Conservation (phyloP, 164 flowering plant genomes). For the Cinnamomum chago region DNA sequence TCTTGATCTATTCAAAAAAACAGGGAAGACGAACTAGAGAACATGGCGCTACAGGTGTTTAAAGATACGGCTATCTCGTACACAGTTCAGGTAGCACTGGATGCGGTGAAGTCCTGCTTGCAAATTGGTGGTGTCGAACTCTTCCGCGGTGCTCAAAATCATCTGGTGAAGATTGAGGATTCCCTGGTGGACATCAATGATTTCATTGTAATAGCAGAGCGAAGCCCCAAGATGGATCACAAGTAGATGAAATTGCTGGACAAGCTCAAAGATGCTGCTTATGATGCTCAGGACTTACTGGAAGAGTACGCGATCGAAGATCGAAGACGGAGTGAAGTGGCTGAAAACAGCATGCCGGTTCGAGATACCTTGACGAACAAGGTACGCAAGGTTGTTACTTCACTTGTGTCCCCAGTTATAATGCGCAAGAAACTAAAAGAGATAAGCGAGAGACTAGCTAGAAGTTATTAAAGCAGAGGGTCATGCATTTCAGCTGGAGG, state of each 20-base stretch:
- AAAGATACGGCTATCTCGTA: too few species aligned
- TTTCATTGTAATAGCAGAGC: too few species aligned
- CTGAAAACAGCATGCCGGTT: neutral
- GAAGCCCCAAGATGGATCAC: too few species aligned
- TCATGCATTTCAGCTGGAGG: neutral
- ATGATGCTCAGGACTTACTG: conserved; percentile 8
- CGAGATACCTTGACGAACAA: neutral
- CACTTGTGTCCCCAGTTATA: neutral
- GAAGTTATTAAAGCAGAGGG: neutral
- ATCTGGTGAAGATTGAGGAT: too few species aligned
- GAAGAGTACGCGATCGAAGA: neutral
- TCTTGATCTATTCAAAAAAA: too few species aligned
- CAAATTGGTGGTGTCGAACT: too few species aligned
- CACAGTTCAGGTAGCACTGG: too few species aligned
- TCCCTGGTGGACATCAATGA: too few species aligned
- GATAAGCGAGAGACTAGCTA: neutral
- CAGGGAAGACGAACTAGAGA: too few species aligned
- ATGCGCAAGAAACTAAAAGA: neutral
- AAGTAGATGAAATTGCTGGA: neutral
- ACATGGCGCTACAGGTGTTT: too few species aligned
- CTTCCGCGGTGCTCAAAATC: too few species aligned
- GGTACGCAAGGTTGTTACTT: neutral
- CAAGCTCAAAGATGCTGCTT: conserved; percentile 4
- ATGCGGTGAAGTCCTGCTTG: too few species aligned
- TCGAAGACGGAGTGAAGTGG: neutral